These are phyloP conservation scores for Eragrostis nindensis DNA, from an alignment of 176 grass and related monocot genomes.

Conservation along the genomic window DNA sequence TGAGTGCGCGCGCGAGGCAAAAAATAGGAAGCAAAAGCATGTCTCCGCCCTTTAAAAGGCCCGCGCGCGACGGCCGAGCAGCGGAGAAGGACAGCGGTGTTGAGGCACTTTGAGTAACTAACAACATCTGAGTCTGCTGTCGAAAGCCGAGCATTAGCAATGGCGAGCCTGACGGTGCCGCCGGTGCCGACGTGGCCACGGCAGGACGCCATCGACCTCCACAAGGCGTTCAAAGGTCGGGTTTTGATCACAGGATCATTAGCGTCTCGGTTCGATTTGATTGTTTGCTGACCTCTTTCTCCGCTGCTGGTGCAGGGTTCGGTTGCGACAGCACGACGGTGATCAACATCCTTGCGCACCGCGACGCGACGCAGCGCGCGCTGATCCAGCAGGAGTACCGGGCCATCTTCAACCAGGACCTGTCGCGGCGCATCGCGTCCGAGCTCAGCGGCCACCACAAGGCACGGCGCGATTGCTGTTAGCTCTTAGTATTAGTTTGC, in stretches of 20 bases:
- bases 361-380: conserved; percentile 62
- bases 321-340: conserved; percentile 80
- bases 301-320: conserved; percentile 48
- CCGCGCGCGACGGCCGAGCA: no score
- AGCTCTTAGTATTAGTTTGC: no score
- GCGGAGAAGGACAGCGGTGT: no score
- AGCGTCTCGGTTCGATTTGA: not conserved
- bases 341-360: conserved; percentile 71
- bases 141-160: not conserved
- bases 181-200: conserved; percentile 60
- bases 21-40: no score
- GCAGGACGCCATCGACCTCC: conserved; percentile 83
- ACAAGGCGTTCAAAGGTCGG: conserved; percentile 81
- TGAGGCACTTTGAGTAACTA: no score
- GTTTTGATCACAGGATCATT: not conserved
- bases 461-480: no score
- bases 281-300: not conserved
- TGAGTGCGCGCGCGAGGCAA: no score
- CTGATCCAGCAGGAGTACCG: conserved; percentile 72
- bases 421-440: conserved; percentile 49
- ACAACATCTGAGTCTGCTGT: no score
- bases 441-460: conserved; percentile 77
- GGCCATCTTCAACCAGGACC: conserved; percentile 61
- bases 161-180: conserved; percentile 81
- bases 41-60: no score